Base-by-base conservation (phyloP, 2,329 filamentous ascomycete species). In the Curvularia sp. region DNA sequence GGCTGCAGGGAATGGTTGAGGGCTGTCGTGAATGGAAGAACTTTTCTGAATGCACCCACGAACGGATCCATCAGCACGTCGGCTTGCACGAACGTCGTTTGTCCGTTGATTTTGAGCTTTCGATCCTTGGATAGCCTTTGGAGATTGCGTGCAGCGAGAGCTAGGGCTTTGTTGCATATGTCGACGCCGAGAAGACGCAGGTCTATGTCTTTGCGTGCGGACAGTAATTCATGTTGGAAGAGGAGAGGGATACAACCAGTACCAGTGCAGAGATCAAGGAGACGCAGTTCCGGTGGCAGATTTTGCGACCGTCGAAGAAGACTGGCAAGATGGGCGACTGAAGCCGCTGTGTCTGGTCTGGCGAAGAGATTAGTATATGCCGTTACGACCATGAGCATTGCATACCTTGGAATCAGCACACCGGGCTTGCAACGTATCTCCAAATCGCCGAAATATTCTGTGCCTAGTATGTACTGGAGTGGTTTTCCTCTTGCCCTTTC, bases 201-300 rank as follows among this genome's bases (percentile, higher is more conserved):
- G 2, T 66, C 20, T 12, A 70, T 26, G 13, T 72, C 63, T 12
- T 55, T 49, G 28, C 60, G 63, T 9, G 75, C 68, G 3, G 73
- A 66, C 31, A 68, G 72, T 57, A 92, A 83, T 9, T 88, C 82
- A 35, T 88, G 81, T 61, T 90, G 86, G 6, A 97, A 82, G 3
- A 92, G 84, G 8, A 98, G 84, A 0, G 92, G 85, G 62, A 98
- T 96, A 78, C 94, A 97, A 4, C 95, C 95, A 5, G 91, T 92
- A 9, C 95, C 95, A 0, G 92, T 93, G 76, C 95, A 98, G 30
- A 97, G 82, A 75, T 99, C 95, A 8, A 97, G 76, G 41, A 98
- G 81, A 12, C 83, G 84, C 12, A 96, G 67, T 15, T 66, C 66
- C 26, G 56, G 18, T 12, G 70, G 67, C 2, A 76, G 60, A 1